A percentile compares a stretch with the other conserved stretches of the same genome.
Conservation (phyloP, 1,284 basidiomycete genomes). For the Heterobasidion irregulare region DNA sequence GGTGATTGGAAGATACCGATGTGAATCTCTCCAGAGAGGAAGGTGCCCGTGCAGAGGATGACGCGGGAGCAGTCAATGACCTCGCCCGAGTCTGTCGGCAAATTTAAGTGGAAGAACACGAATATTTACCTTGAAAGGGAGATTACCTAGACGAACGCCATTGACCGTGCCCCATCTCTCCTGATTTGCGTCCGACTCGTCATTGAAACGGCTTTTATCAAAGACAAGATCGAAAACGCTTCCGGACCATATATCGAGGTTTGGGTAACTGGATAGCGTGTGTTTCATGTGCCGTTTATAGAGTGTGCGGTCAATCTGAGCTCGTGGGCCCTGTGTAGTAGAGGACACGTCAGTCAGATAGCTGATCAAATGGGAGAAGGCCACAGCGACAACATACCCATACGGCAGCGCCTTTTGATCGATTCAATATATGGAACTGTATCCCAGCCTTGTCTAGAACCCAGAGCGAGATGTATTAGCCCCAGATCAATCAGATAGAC, state of each 20-base stretch:
- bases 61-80: slow-evolving; percentile 71
- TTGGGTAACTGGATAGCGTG: slow-evolving; percentile 52
- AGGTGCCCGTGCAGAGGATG: slow-evolving; percentile 87
- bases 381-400: slow-evolving; percentile 45
- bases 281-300: slow-evolving; percentile 81
- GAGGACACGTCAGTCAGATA: neutral
- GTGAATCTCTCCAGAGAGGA: slow-evolving; percentile 84
- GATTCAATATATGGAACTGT: slow-evolving; percentile 81
- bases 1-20: slow-evolving; percentile 48
- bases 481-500: neutral
- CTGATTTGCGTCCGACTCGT: slow-evolving; percentile 14
- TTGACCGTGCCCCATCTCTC: slow-evolving; percentile 41
- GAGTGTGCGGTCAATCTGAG: slow-evolving; percentile 79
- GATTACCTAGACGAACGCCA: slow-evolving; percentile 67
- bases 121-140: neutral
- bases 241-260: slow-evolving; percentile 63
- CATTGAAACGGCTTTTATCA: slow-evolving; percentile 25
- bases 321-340: slow-evolving; percentile 65
- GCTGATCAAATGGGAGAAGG: too few species aligned
- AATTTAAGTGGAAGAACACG: neutral
- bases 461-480: neutral
- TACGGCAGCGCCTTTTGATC: slow-evolving; percentile 81
- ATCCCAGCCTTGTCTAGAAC: slow-evolving; percentile 74
- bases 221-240: slow-evolving; percentile 79
- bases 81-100: slow-evolving; percentile 59